A percentile compares a stretch with the other conserved stretches of the same genome.
Evolutionary conservation across 1,139 yeast genomes (phyloP).

Genomic region (Taphrina communis): DNA sequence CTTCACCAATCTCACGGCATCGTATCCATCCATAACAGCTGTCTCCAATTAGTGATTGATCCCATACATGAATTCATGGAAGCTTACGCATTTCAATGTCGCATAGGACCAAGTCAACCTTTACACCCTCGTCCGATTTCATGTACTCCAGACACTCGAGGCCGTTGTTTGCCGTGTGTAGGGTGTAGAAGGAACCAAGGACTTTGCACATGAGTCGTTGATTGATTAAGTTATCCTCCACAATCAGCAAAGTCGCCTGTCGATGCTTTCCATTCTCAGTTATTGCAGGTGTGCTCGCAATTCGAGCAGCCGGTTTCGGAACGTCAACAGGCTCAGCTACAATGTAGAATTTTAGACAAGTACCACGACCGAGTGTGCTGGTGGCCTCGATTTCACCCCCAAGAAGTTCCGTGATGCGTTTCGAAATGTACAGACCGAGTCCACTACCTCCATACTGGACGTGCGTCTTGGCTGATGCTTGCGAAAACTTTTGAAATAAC

Average conservation of each 20-base stretch:
- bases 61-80: too few relatives aligned
- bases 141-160: slow-evolving; percentile 78
- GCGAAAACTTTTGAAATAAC: slow-evolving; percentile 45
- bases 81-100: slow-evolving; percentile 41
- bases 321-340: slow-evolving; percentile 13
- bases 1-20: slow-evolving; percentile 19
- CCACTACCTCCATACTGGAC: slow-evolving; percentile 46
- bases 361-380: slow-evolving; percentile 43
- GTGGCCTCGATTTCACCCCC: slow-evolving; percentile 46
- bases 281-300: not conserved
- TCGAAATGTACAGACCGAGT: slow-evolving; percentile 46
- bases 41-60: not conserved
- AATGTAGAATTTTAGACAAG: slow-evolving; percentile 45
- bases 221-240: slow-evolving; percentile 93
- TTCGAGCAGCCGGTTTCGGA: not conserved
- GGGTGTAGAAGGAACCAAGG: slow-evolving; percentile 79
- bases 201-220: slow-evolving; percentile 91
- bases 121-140: not conserved
- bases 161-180: slow-evolving; percentile 86
- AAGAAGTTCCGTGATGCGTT: slow-evolving; percentile 45
- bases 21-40: slow-evolving; percentile 27
- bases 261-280: not conserved
- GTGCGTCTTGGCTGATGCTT: slow-evolving; percentile 46
- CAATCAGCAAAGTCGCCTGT: slow-evolving; percentile 56
- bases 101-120: slow-evolving; percentile 25